These are phyloP conservation scores for Sporothrix pseudoabietina DNA, from an alignment of 2,329 filamentous ascomycete genomes.

Conservation along the genomic window DNA sequence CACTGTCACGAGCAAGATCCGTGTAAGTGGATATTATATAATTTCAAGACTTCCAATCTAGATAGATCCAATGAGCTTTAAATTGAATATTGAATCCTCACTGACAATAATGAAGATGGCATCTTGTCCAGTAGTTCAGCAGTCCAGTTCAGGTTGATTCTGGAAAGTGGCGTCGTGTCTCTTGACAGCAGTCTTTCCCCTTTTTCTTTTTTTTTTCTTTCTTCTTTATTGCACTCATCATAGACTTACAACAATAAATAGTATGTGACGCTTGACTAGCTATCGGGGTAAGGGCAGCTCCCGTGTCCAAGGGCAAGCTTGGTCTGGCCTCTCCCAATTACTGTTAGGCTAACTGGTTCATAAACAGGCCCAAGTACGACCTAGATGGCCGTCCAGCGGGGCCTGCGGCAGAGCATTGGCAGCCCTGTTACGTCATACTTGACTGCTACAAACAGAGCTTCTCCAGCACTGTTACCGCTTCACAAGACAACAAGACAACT, in stretches of 20 bases:
- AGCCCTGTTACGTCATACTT: constrained; percentile 10
- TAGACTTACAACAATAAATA: not conserved
- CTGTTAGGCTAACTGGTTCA: not conserved
- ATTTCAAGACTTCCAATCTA: not conserved
- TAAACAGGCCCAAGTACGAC: not conserved
- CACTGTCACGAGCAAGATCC: not conserved
- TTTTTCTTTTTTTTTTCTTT: not conserved
- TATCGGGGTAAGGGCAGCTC: no score
- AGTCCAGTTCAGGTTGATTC: not conserved
- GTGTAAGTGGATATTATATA: not conserved
- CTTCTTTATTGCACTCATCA: not conserved
- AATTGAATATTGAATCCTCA: not conserved
- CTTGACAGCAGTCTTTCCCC: not conserved
- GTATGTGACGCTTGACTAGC: no score
- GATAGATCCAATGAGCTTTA: no score
- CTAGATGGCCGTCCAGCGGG: not conserved
- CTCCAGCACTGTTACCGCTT: not conserved
- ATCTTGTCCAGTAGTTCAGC: not conserved
- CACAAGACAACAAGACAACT: not conserved
- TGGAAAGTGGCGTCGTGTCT: not conserved
- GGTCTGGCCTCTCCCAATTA: not conserved
- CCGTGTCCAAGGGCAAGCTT: not conserved
- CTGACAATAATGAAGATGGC: not conserved
- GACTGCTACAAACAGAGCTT: not conserved
- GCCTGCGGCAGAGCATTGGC: not conserved